phyloP scores from a whole-genome alignment of 176 grass and related monocot species.

The Oryza punctata region DNA sequence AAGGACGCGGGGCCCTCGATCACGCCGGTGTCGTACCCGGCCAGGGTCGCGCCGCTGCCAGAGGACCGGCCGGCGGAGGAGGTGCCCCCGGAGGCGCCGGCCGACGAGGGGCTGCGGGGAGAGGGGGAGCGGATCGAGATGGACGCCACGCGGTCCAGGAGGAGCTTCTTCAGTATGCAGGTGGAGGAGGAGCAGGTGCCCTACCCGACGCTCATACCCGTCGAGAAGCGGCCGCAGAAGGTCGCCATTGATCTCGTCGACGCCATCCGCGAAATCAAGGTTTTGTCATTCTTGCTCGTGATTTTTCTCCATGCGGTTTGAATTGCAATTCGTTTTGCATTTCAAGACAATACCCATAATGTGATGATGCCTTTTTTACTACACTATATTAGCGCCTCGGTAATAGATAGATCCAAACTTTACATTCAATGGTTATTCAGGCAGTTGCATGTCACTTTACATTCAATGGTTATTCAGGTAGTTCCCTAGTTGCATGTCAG shows the following conservation, averaged over 20 bases:
- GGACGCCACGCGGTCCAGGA: constrained; percentile 24
- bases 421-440: background rate
- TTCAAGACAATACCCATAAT: background rate
- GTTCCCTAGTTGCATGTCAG: background rate
- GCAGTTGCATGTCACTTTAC: too few species aligned
- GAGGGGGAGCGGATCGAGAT: constrained; percentile 61
- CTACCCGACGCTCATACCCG: constrained; percentile 66
- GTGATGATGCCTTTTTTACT: background rate
- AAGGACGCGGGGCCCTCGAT: constrained; percentile 61
- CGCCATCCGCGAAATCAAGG: constrained; percentile 85
- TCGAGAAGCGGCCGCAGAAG: constrained; percentile 72
- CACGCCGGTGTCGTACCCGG: constrained; percentile 68
- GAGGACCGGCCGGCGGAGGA: constrained; percentile 41
- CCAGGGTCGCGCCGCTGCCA: constrained; percentile 78
- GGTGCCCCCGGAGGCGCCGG: constrained; percentile 13
- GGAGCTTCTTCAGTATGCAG: constrained; percentile 57
- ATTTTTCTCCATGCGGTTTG: background rate
- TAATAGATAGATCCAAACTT: background rate
- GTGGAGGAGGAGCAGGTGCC: constrained; percentile 67
- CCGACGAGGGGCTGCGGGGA: constrained; percentile 42
- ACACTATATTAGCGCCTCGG: background rate
- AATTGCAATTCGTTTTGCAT: background rate
- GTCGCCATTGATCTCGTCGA: constrained; percentile 76
- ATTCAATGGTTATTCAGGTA: too few species aligned
- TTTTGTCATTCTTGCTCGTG: constrained; percentile 19